phyloP scores from a whole-genome alignment of 2,329 filamentous ascomycete species.

The Lecanicillium sp. region DNA sequence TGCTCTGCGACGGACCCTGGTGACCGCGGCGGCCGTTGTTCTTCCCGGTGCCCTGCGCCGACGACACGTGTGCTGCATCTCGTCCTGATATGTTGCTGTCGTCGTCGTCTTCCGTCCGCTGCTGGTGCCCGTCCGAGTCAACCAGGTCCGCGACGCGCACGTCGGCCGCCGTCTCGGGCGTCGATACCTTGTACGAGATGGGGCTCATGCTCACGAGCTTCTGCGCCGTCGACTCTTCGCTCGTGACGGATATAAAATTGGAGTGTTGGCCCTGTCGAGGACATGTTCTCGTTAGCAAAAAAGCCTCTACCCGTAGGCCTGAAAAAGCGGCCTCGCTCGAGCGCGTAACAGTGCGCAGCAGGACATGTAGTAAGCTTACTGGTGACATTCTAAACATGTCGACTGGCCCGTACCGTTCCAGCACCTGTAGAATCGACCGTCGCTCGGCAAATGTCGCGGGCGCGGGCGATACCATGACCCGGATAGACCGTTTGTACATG shows the following conservation, averaged over 20 bases:
- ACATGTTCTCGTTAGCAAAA: no score
- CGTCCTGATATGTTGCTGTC: no score
- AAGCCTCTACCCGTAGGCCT: no score
- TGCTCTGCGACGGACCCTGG: background rate
- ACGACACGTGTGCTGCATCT: no score
- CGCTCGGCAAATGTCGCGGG: conserved; percentile 47
- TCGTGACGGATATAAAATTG: conserved; percentile 37
- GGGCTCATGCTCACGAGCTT: conserved; percentile 37
- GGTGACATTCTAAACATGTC: conserved; percentile 38
- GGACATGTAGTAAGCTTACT: no score
- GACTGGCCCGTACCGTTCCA: conserved; percentile 41
- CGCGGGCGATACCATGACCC: conserved; percentile 42
- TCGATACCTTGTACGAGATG: conserved; percentile 35
- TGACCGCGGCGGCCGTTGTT: background rate
- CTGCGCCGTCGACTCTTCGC: conserved; percentile 28
- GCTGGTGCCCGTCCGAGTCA: background rate
- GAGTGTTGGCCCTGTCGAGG: conserved; percentile 33
- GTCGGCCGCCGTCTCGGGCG: conserved; percentile 17
- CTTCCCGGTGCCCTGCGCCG: no score
- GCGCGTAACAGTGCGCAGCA: no score
- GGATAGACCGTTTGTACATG: conserved; percentile 29
- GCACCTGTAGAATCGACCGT: conserved; percentile 43
- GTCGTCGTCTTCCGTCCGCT: background rate
- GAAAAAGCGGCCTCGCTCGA: no score
- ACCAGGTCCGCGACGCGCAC: conserved; percentile 26